phyloP scores from a whole-genome alignment of 306 rosid species.

The Castanopsis chinensis region DNA sequence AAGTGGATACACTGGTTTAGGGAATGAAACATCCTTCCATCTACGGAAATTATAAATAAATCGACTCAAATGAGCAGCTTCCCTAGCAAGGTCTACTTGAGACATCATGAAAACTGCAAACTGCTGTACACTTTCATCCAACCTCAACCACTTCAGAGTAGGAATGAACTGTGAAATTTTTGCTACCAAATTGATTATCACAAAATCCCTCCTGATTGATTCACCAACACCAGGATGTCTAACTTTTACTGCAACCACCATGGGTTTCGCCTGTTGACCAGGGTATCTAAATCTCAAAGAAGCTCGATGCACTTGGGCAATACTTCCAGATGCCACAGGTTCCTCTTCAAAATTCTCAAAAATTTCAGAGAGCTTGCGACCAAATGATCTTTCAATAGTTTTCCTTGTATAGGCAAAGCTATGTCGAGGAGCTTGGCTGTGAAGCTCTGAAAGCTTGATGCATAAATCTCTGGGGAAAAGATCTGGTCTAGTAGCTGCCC shows the following conservation, averaged over 20 bases:
- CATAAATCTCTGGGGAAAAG: constrained; percentile 96
- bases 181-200: constrained; percentile 71
- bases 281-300: constrained; percentile 77
- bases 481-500: constrained; percentile 99
- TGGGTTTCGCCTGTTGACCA: constrained; percentile 75
- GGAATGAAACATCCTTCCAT: constrained; percentile 98
- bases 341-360: constrained; percentile 90
- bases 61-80: constrained; percentile 98
- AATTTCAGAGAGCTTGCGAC: constrained; percentile 78
- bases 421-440: constrained; percentile 94
- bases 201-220: constrained; percentile 93
- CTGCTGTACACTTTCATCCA: constrained; percentile 99
- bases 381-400: constrained; percentile 88
- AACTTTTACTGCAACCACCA: constrained; percentile 90
- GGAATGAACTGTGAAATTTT: constrained; percentile 76
- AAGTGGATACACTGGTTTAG: constrained; percentile 94
- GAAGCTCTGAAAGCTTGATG: constrained; percentile 78
- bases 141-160: constrained; percentile 85
- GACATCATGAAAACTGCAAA: constrained; percentile 99
- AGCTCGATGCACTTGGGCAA: constrained; percentile 98
- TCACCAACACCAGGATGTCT: constrained; percentile 99
- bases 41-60: constrained; percentile 86
- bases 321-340: constrained; percentile 98
- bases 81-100: constrained; percentile 99
- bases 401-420: constrained; percentile 85